Percentiles rank a stretch among this genome's conserved stretches.
Evolutionary conservation across 1,284 basidiomycete species (phyloP).

Genomic region (Vanrija humicola): DNA sequence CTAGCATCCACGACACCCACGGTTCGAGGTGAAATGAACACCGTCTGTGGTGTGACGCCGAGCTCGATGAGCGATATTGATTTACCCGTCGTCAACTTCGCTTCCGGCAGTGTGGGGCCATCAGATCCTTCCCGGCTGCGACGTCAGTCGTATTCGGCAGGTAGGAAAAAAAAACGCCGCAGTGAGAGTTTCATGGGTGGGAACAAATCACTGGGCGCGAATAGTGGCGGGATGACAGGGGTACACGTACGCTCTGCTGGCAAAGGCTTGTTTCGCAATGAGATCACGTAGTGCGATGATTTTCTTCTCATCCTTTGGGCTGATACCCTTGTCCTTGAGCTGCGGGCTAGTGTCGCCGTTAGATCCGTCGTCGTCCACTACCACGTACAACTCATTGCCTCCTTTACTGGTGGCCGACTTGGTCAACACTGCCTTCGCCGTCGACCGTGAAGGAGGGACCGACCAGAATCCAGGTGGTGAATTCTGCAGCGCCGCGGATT

Average conservation of each 20-base stretch:
- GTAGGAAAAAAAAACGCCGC: background rate
- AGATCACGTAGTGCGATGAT: conserved; percentile 73
- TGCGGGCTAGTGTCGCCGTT: background rate
- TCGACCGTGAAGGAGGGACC: conserved; percentile 18
- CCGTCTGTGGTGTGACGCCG: conserved; percentile 88
- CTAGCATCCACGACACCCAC: conserved; percentile 37
- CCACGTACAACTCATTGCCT: background rate
- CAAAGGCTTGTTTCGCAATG: conserved; percentile 74
- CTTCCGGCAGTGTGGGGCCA: conserved; percentile 17
- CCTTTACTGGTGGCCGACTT: conserved; percentile 1
- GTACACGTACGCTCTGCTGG: conserved; percentile 56
- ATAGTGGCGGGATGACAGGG: background rate
- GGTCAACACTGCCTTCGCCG: conserved; percentile 7
- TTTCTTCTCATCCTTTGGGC: conserved; percentile 39
- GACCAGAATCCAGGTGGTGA: conserved; percentile 66
- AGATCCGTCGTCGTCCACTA: background rate
- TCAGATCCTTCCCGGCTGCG: conserved; percentile 29
- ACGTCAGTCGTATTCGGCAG: conserved; percentile 5
- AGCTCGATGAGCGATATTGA: conserved; percentile 65
- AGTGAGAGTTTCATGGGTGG: background rate
- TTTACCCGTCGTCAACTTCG: conserved; percentile 28
- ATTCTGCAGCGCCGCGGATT: conserved; percentile 50
- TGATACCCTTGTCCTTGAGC: conserved; percentile 52
- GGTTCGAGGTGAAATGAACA: conserved; percentile 68
- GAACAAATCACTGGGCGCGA: background rate